Percentiles rank a stretch among this genome's conserved stretches.
Conservation (phyloP, 2,329 filamentous ascomycete species). For the Aspergillus spinulosporus region DNA sequence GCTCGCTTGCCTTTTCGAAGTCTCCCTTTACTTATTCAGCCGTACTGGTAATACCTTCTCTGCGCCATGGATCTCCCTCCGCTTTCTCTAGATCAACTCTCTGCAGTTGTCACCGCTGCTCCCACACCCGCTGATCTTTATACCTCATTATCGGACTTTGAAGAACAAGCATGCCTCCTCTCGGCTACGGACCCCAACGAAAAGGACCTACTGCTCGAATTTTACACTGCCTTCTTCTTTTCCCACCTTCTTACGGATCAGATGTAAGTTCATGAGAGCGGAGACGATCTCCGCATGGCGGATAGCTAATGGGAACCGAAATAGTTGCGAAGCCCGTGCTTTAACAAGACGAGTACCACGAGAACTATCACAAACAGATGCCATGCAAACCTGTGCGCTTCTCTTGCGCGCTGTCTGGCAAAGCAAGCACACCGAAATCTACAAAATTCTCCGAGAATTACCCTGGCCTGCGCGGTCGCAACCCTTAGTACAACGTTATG, state of each 20-base stretch:
- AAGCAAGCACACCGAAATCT: conserved; percentile 38
- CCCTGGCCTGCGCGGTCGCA: conserved; percentile 38
- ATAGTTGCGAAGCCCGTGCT: conserved; percentile 43
- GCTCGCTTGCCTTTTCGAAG: not conserved
- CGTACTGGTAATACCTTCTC: not conserved
- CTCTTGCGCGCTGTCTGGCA: conserved; percentile 43
- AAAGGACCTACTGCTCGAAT: conserved; percentile 35
- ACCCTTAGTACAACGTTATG: conserved; percentile 36
- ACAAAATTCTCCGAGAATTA: conserved; percentile 34
- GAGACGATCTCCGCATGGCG: not conserved
- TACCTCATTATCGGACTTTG: conserved; percentile 37
- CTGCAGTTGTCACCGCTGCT: conserved; percentile 30
- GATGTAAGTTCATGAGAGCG: conserved; percentile 31
- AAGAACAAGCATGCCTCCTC: conserved; percentile 36
- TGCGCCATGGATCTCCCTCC: conserved; percentile 32
- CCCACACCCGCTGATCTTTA: conserved; percentile 37
- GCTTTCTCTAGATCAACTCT: conserved; percentile 35
- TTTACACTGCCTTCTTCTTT: conserved; percentile 43
- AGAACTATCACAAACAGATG: conserved; percentile 31
- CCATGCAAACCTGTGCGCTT: conserved; percentile 37
- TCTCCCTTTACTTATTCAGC: not conserved
- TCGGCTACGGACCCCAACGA: conserved; percentile 27
- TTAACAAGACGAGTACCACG: conserved; percentile 39
- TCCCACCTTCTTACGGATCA: conserved; percentile 42
- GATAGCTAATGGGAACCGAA: conserved; percentile 5